phyloP scores from a whole-genome alignment of 345 rosid genomes.

The Clausena lansium region DNA sequence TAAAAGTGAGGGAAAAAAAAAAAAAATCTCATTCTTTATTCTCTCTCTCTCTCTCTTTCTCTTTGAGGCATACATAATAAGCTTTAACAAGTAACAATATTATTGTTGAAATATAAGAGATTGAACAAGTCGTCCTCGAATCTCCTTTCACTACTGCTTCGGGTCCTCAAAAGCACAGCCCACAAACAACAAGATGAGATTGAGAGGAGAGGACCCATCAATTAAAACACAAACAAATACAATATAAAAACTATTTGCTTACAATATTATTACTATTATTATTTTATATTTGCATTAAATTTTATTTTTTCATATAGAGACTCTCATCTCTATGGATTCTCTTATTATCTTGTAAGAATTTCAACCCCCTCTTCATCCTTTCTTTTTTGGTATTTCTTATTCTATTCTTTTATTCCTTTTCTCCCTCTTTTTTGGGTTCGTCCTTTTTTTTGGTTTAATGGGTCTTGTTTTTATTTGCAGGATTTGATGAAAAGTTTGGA shows the following conservation, averaged over 20 bases:
- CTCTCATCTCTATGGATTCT: constrained; percentile 27
- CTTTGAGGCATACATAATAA: constrained; percentile 14
- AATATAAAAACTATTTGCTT: not conserved
- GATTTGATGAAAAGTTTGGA: constrained; percentile 21
- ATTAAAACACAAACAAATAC: not conserved
- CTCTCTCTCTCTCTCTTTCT: constrained; percentile 12
- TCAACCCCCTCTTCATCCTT: constrained; percentile 12
- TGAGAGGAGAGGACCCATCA: constrained; percentile 24
- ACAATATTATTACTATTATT: not conserved
- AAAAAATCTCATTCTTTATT: not conserved
- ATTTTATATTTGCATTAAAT: too few species aligned
- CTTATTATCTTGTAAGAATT: constrained; percentile 24
- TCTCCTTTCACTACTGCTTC: constrained; percentile 30
- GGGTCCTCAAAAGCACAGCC: constrained; percentile 33
- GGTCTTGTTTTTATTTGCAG: constrained; percentile 24
- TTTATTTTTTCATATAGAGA: too few species aligned
- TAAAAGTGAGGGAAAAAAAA: too few species aligned
- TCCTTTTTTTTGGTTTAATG: not conserved
- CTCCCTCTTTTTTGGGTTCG: not conserved
- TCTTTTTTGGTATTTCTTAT: constrained; percentile 22
- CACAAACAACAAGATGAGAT: not conserved
- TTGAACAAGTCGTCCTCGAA: constrained; percentile 36
- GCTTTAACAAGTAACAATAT: too few species aligned
- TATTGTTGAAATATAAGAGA: too few species aligned
- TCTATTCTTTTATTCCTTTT: constrained; percentile 12